Percentiles rank a stretch among this genome's conserved stretches.
phyloP scores from a whole-genome alignment of 306 rosid genomes.

The Malus orientalis region DNA sequence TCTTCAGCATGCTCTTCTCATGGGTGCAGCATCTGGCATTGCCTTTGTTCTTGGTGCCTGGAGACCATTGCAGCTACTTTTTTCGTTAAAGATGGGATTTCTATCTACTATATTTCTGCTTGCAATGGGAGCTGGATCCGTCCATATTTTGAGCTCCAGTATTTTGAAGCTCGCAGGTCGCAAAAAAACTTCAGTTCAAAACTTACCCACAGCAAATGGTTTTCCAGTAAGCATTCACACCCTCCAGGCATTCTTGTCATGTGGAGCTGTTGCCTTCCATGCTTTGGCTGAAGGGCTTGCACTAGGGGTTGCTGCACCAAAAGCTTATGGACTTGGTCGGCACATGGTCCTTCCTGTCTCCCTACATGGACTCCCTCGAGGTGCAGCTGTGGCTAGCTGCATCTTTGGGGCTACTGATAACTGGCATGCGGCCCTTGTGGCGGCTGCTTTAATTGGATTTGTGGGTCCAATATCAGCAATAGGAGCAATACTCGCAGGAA shows the following conservation, averaged over 20 bases:
- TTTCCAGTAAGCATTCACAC: constrained; percentile 74
- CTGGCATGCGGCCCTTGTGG: constrained; percentile 87
- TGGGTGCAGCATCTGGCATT: constrained; percentile 93
- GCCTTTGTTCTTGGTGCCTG: constrained; percentile 96
- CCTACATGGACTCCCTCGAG: constrained; percentile 92
- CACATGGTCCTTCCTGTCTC: constrained; percentile 98
- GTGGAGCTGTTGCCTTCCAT: constrained; percentile 83
- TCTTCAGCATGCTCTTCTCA: constrained; percentile 85
- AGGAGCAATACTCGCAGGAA: constrained; percentile 89
- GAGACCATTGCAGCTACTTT: constrained; percentile 83
- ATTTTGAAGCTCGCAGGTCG: constrained; percentile 50
- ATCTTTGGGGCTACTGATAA: constrained; percentile 88
- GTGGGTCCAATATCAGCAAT: constrained; percentile 91
- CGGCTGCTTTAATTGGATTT: constrained; percentile 82
- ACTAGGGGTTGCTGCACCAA: constrained; percentile 98
- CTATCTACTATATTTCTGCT: constrained; percentile 47
- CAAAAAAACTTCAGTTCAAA: constrained; percentile 47
- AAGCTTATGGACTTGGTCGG: constrained; percentile 91
- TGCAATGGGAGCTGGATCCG: constrained; percentile 57
- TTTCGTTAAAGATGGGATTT: constrained; percentile 71
- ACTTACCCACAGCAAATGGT: constrained; percentile 43
- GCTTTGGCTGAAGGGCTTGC: constrained; percentile 98
- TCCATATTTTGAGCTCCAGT: constrained; percentile 51
- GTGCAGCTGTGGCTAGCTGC: constrained; percentile 98
- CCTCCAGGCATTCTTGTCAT: constrained; percentile 84